These are phyloP conservation scores for Dactylis glomerata DNA, from an alignment of 176 grass and related monocot species.

Conservation along the genomic window DNA sequence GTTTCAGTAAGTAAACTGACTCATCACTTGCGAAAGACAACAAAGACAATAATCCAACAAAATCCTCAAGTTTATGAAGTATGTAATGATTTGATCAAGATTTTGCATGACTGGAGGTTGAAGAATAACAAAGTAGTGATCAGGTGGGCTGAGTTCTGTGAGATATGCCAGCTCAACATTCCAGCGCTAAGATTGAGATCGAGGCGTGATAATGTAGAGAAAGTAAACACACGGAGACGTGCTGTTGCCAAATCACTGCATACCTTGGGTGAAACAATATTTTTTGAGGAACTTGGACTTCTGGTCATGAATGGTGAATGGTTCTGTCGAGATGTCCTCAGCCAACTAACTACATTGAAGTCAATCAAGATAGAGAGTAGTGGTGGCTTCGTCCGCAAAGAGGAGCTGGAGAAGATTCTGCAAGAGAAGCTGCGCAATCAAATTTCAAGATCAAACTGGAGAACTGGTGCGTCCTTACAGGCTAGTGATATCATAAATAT, in stretches of 20 bases:
- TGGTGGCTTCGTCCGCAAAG: conserved; percentile 69
- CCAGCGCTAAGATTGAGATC: conserved; percentile 65
- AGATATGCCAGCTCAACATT: conserved; percentile 82
- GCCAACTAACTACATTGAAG: conserved; percentile 51
- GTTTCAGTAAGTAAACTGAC: conserved; percentile 72
- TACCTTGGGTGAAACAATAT: conserved; percentile 74
- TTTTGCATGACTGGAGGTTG: conserved; percentile 66
- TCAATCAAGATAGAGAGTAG: conserved; percentile 47
- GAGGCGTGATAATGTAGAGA: conserved; percentile 68
- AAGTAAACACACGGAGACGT: conserved; percentile 48
- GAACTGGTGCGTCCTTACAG: conserved; percentile 47
- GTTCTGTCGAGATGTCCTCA: conserved; percentile 64
- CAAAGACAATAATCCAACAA: conserved; percentile 77
- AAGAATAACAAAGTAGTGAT: conserved; percentile 62
- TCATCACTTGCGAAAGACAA: conserved; percentile 56
- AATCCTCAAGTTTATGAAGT: conserved; percentile 71
- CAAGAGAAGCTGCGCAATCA: conserved; percentile 43
- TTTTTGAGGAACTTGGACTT: conserved; percentile 72
- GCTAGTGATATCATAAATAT: conserved; percentile 74
- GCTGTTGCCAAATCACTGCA: conserved; percentile 70
- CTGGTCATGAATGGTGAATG: conserved; percentile 75
- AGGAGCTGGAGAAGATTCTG: conserved; percentile 72
- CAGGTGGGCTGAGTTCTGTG: conserved; percentile 77
- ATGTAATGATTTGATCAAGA: conserved; percentile 72
- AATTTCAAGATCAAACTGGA: conserved; percentile 46